phyloP scores from a whole-genome alignment of 2,329 filamentous ascomycete genomes.

The Leptodontidium sp. region DNA sequence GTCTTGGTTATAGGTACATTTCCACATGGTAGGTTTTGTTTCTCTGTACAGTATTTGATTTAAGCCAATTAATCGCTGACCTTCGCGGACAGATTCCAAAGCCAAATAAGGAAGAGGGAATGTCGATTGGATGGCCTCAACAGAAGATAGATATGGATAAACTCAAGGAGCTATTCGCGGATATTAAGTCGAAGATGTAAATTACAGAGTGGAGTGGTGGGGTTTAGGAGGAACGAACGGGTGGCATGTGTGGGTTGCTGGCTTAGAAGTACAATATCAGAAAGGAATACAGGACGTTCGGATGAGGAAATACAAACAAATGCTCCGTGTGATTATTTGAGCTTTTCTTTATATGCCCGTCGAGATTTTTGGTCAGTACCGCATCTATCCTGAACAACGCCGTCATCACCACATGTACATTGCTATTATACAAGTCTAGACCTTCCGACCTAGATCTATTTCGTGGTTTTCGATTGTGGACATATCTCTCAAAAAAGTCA shows the following conservation, averaged over 20 bases:
- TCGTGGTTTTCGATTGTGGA: background rate
- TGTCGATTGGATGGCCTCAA: constrained; percentile 82
- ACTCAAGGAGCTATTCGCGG: constrained; percentile 80
- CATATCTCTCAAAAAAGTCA: background rate
- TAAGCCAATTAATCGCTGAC: constrained; percentile 18
- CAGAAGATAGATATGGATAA: constrained; percentile 80
- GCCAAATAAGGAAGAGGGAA: constrained; percentile 81
- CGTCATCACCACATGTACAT: constrained; percentile 25
- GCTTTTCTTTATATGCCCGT: background rate
- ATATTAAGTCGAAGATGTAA: constrained; percentile 91
- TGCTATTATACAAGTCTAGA: constrained; percentile 25
- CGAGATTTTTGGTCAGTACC: background rate
- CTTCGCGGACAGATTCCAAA: constrained; percentile 81
- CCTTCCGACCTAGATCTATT: background rate
- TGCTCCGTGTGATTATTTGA: background rate
- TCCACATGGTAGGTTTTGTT: constrained; percentile 77
- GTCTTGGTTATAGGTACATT: constrained; percentile 72
- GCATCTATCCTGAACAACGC: constrained; percentile 21
- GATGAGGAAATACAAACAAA: background rate
- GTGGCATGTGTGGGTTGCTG: background rate
- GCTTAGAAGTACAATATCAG: background rate
- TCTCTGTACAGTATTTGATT: background rate
- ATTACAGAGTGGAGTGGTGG: background rate
- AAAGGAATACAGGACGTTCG: background rate
- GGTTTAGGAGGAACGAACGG: background rate